phyloP scores from a whole-genome alignment of 345 rosid genomes.

The Noccaea bulbosa region DNA sequence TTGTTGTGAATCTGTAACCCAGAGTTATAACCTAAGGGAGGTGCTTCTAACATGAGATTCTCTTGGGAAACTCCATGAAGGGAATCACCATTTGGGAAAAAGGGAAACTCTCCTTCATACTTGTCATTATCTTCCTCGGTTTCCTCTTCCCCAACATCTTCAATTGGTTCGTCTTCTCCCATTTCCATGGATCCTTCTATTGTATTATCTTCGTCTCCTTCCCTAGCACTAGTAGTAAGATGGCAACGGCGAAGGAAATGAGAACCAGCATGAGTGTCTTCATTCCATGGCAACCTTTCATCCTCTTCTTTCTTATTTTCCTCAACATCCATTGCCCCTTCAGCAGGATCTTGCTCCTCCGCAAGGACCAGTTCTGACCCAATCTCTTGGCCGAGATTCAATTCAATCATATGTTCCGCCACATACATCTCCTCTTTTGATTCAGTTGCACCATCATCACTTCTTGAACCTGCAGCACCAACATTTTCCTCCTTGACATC shows the following conservation, averaged over 20 bases:
- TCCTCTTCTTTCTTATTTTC: slow-evolving; percentile 48
- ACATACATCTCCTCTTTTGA: slow-evolving; percentile 44
- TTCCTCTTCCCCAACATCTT: slow-evolving; percentile 41
- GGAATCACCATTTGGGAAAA: slow-evolving; percentile 51
- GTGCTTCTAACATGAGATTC: slow-evolving; percentile 62
- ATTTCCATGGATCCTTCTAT: slow-evolving; percentile 46
- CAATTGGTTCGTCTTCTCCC: slow-evolving; percentile 47
- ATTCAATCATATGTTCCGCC: slow-evolving; percentile 66
- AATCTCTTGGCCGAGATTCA: slow-evolving; percentile 65
- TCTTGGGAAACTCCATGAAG: slow-evolving; percentile 56
- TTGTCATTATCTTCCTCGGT: slow-evolving; percentile 49
- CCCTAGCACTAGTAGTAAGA: slow-evolving; percentile 34
- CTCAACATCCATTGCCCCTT: slow-evolving; percentile 52
- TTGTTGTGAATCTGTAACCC: slow-evolving; percentile 57
- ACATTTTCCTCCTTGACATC: slow-evolving; percentile 57
- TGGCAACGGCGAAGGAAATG: slow-evolving; percentile 56
- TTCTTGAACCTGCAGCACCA: slow-evolving; percentile 47
- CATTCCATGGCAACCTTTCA: slow-evolving; percentile 53
- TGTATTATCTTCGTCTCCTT: slow-evolving; percentile 36
- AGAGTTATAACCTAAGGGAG: slow-evolving; percentile 54
- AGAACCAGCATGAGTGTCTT: slow-evolving; percentile 45
- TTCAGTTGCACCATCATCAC: slow-evolving; percentile 44
- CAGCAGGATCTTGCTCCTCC: slow-evolving; percentile 32
- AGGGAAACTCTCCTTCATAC: slow-evolving; percentile 50
- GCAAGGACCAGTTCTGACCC: slow-evolving; percentile 37